A percentile compares a stretch with the other conserved stretches of the same genome.
phyloP scores from a whole-genome alignment of 768 basidiomycete genomes.

The Mycena amicta region DNA sequence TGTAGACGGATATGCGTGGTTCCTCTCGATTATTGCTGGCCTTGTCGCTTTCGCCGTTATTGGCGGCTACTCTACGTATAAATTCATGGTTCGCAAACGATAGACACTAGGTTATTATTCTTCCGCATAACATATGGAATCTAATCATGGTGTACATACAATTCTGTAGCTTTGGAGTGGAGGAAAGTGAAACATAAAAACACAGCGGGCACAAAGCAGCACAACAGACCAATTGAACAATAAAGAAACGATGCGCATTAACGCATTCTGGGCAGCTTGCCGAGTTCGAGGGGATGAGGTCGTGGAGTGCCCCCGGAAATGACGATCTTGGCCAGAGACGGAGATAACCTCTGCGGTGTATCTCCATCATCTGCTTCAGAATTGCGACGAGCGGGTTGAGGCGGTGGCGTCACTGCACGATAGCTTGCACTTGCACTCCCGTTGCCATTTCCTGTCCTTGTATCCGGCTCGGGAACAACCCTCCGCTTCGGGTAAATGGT shows the following conservation, averaged over 20 bases:
- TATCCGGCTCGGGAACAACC: constrained; percentile 1
- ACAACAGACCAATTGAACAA: constrained; percentile 3
- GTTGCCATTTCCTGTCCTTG: neutral
- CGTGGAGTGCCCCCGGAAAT: constrained; percentile 12
- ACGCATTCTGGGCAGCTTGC: constrained; percentile 2
- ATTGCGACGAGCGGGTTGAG: constrained; percentile 2
- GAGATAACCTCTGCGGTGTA: constrained; percentile 19
- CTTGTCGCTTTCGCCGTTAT: constrained; percentile 81
- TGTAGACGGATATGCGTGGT: constrained; percentile 73
- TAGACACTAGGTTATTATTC: constrained; percentile 8
- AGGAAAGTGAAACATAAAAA: neutral
- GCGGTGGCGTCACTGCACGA: constrained; percentile 4
- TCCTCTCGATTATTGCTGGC: constrained; percentile 79
- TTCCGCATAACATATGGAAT: constrained; percentile 9
- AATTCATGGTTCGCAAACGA: constrained; percentile 32
- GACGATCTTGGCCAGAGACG: constrained; percentile 22
- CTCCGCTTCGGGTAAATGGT: constrained; percentile 22
- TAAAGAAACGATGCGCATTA: neutral
- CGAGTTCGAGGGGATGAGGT: constrained; percentile 12
- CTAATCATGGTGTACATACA: constrained; percentile 15
- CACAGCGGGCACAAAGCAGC: too few relatives aligned
- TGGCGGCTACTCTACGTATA: constrained; percentile 45
- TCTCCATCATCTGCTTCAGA: constrained; percentile 3
- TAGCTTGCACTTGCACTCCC: constrained; percentile 2
- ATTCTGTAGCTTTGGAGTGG: neutral